Percentiles rank a stretch among this genome's conserved stretches.
These are phyloP conservation scores for Fusarium nanum DNA, from an alignment of 2,329 filamentous ascomycete species.

Conservation along the genomic window DNA sequence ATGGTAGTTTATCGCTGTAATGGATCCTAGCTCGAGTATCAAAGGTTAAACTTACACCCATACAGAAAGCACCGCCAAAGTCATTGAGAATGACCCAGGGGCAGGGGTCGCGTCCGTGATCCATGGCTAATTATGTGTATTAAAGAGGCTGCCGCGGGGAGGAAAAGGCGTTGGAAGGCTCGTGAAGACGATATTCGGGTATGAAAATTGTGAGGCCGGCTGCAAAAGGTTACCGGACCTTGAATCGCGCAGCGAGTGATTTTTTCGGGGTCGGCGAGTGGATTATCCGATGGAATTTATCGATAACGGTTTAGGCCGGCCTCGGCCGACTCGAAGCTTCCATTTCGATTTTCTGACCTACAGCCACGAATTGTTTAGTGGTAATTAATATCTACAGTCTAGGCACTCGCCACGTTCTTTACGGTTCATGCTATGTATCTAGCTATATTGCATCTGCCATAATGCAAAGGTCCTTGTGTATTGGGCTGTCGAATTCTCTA, in stretches of 20 bases:
- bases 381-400: not conserved
- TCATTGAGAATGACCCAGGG: slow-evolving; percentile 97
- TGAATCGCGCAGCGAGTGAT: slow-evolving; percentile 30
- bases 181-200: slow-evolving; percentile 17
- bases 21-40: slow-evolving; percentile 2
- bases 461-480: accelerated
- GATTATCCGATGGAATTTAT: slow-evolving; percentile 19
- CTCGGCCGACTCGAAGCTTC: slow-evolving; percentile 31
- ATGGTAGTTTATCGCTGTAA: slow-evolving; percentile 12
- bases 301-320: slow-evolving; percentile 17
- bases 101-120: slow-evolving; percentile 97
- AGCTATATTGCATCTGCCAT: too few species aligned
- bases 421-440: not conserved
- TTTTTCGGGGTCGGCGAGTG: slow-evolving; percentile 26
- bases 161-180: slow-evolving; percentile 17
- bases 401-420: too few species aligned
- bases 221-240: slow-evolving; percentile 30
- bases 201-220: slow-evolving; percentile 42
- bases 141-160: slow-evolving; percentile 6
- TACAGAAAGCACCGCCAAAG: slow-evolving; percentile 95
- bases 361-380: not conserved
- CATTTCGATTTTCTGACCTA: slow-evolving; percentile 4
- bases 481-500: not conserved
- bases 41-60: slow-evolving; percentile 76
- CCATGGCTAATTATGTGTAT: slow-evolving; percentile 66